Evolutionary conservation across 352 stramenopile genomes (phyloP).

Genomic region (Phytophthora crassamura): DNA sequence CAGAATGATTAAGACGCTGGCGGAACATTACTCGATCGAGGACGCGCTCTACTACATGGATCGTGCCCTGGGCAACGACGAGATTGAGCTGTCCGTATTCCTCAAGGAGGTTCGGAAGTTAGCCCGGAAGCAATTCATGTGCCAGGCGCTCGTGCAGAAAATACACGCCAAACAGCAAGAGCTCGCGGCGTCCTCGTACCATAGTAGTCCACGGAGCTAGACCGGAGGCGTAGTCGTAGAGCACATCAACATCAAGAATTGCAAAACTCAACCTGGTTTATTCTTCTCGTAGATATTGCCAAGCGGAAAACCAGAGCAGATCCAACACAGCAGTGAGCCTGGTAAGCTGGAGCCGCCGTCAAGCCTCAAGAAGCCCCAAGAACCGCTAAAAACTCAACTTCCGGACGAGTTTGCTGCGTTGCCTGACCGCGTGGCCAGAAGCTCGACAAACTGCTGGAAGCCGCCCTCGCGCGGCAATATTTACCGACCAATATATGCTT

Average conservation of each 20-base stretch:
- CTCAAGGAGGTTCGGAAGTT: constrained; percentile 92
- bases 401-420: too few relatives aligned
- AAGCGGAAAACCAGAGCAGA: too few relatives aligned
- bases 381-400: too few relatives aligned
- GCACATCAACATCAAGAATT: constrained; percentile 40
- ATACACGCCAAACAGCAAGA: constrained; percentile 84
- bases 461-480: too few relatives aligned
- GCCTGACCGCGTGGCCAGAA: too few relatives aligned
- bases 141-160: constrained; percentile 88
- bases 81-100: constrained; percentile 86
- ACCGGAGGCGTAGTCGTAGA: constrained; percentile 41
- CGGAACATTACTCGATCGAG: constrained; percentile 90
- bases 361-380: too few relatives aligned
- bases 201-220: constrained; percentile 46
- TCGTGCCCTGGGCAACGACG: constrained; percentile 84
- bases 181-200: constrained; percentile 59
- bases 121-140: constrained; percentile 92
- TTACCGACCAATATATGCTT: too few relatives aligned
- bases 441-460: too few relatives aligned
- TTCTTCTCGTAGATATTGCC: too few relatives aligned
- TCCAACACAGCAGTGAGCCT: too few relatives aligned
- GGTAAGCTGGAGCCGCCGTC: too few relatives aligned
- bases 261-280: constrained; percentile 12
- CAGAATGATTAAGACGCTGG: constrained; percentile 80
- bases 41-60: constrained; percentile 94